These are phyloP conservation scores for Mycena leptocephala DNA, from an alignment of 768 basidiomycete genomes.

Conservation along the genomic window DNA sequence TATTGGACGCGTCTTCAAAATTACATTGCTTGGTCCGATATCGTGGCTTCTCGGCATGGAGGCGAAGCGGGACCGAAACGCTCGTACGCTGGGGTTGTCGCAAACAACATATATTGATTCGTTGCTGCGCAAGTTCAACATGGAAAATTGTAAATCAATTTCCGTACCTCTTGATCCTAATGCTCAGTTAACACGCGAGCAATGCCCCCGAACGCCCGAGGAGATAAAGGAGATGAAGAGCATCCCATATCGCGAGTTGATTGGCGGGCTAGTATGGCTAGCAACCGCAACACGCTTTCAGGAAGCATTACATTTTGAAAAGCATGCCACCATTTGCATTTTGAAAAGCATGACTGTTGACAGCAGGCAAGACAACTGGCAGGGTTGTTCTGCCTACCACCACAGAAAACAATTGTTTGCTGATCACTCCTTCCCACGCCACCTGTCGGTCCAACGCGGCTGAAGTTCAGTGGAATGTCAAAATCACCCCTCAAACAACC, in stretches of 20 bases:
- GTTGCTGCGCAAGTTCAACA: slow-evolving; percentile 37
- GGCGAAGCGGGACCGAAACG: slow-evolving; percentile 49
- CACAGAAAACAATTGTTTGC: no score
- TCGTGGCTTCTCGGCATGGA: slow-evolving; percentile 45
- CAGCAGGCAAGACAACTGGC: no score
- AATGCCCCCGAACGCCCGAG: background rate
- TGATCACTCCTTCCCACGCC: no score
- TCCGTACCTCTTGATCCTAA: slow-evolving; percentile 24
- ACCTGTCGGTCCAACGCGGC: no score
- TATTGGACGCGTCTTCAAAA: slow-evolving; percentile 46
- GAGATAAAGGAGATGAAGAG: background rate
- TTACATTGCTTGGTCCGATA: slow-evolving; percentile 43
- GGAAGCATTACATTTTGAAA: no score
- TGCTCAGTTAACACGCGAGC: background rate
- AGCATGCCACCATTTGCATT: no score
- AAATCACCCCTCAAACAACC: no score
- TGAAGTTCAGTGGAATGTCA: no score
- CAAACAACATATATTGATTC: slow-evolving; percentile 9
- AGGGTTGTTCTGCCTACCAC: no score
- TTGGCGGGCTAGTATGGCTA: slow-evolving; percentile 13
- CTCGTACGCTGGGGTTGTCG: slow-evolving; percentile 14
- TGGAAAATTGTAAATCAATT: slow-evolving; percentile 20
- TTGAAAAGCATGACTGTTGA: no score
- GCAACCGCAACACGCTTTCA: slow-evolving; percentile 8
- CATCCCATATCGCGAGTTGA: background rate